Conservation (phyloP, 257 asterid genomes). For the Cruciata laevipes region DNA sequence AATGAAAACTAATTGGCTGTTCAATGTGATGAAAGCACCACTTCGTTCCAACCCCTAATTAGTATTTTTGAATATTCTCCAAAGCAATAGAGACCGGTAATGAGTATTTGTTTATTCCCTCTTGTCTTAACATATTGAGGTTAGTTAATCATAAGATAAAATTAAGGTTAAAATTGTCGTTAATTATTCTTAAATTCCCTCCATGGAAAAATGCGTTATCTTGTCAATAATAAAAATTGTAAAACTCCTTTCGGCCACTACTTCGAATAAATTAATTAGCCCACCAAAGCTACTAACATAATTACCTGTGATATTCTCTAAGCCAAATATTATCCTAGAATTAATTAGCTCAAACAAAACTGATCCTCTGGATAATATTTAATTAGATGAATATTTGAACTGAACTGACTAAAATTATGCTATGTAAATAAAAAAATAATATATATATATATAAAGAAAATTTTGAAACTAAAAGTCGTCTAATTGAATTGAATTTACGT, state of each 20-base stretch:
- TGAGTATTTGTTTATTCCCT: not conserved
- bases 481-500: too few relatives aligned
- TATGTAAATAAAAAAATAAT: too few relatives aligned
- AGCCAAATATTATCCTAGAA: conserved; percentile 40
- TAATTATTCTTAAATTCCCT: not conserved
- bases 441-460: too few relatives aligned
- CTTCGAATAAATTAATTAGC: conserved; percentile 35
- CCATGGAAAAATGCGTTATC: not conserved
- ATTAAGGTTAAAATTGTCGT: not conserved
- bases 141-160: not conserved
- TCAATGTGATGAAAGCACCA: conserved; percentile 2
- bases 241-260: conserved; percentile 34
- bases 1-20: not conserved
- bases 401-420: too few relatives aligned
- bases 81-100: not conserved
- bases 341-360: not conserved
- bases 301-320: conserved; percentile 26
- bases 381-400: too few relatives aligned
- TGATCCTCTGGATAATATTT: too few relatives aligned
- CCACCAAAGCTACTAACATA: conserved; percentile 20
- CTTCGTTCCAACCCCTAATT: not conserved
- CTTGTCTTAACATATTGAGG: not conserved
- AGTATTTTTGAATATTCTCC: not conserved
- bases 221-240: conserved; percentile 23
- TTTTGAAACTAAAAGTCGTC: too few relatives aligned